Conservation (phyloP, 1,284 basidiomycete genomes). For the Moniliella sp. region DNA sequence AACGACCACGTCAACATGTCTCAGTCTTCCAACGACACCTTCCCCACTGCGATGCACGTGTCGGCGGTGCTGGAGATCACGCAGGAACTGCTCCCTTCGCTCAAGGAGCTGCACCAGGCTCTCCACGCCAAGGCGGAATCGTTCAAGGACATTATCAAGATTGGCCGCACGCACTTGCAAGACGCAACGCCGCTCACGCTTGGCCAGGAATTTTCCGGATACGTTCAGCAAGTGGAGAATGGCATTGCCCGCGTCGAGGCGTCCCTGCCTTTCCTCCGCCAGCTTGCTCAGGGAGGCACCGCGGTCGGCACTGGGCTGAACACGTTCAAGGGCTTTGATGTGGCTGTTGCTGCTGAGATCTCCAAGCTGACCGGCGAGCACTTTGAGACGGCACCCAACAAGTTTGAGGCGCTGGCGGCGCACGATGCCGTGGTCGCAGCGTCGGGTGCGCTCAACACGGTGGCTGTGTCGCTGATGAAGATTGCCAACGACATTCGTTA, state of each 20-base stretch:
- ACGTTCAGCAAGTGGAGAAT: constrained; percentile 80
- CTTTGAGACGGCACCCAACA: constrained; percentile 94
- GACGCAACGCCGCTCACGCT: constrained; percentile 93
- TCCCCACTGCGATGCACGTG: constrained; percentile 98
- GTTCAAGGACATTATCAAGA: constrained; percentile 57
- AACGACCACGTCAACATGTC: constrained; percentile 99
- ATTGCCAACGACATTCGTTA: constrained; percentile 98
- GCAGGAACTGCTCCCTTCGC: constrained; percentile 58
- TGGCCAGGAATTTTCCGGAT: constrained; percentile 95
- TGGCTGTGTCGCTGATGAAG: constrained; percentile 93
- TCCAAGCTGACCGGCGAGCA: constrained; percentile 69
- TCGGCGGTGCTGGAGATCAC: constrained; percentile 77
- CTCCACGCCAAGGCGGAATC: constrained; percentile 56
- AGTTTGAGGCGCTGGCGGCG: constrained; percentile 91
- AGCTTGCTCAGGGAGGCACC: constrained; percentile 90
- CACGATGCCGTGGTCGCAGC: constrained; percentile 95
- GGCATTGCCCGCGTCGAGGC: constrained; percentile 67
- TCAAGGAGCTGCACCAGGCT: constrained; percentile 60
- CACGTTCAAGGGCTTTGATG: constrained; percentile 87
- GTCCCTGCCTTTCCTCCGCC: constrained; percentile 63
- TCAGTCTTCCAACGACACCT: constrained; percentile 97
- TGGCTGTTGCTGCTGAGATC: constrained; percentile 75
- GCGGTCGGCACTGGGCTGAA: constrained; percentile 91
- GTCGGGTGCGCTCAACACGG: constrained; percentile 78
- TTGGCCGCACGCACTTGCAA: constrained; percentile 85